phyloP scores from a whole-genome alignment of 78 protist genomes.

The Tieghemostelium lacteum region DNA sequence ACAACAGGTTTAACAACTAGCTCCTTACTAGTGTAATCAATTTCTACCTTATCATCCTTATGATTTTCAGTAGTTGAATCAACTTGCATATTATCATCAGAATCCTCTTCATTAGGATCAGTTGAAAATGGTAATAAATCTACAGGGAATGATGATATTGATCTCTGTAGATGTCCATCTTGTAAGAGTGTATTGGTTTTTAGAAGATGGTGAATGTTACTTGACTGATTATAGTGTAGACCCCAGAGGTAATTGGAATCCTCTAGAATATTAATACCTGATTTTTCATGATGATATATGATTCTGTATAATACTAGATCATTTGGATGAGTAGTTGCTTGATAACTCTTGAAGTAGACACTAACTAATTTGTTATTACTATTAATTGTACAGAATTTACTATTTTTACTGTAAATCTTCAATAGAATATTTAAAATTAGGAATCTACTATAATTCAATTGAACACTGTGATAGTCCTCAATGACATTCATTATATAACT shows the following conservation, averaged over 20 bases:
- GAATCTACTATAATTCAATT: too few relatives aligned
- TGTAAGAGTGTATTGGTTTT: constrained; percentile 27
- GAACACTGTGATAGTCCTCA: too few relatives aligned
- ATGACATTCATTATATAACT: too few relatives aligned
- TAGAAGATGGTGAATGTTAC: background rate
- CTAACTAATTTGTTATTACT: background rate
- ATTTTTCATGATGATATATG: constrained; percentile 31
- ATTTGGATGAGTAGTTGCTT: constrained; percentile 61
- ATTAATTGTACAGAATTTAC: background rate
- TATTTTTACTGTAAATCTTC: background rate
- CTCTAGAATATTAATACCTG: background rate
- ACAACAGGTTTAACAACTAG: background rate
- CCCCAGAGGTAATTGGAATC: constrained; percentile 54
- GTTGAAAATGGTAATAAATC: background rate
- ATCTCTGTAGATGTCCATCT: constrained; percentile 10
- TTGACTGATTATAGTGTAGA: background rate
- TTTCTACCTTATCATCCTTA: background rate
- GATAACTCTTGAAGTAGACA: constrained; percentile 14
- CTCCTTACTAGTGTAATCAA: background rate
- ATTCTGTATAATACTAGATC: constrained; percentile 39
- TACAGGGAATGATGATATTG: constrained; percentile 22
- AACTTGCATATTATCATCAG: too few relatives aligned
- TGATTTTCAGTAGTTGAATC: background rate
- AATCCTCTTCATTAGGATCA: background rate
- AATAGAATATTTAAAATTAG: constrained; percentile 1